Evolutionary conservation across 257 asterid species (phyloP), one percentile per base, ranked within the genome.

Genomic region (Buddleja alternifolia): DNA sequence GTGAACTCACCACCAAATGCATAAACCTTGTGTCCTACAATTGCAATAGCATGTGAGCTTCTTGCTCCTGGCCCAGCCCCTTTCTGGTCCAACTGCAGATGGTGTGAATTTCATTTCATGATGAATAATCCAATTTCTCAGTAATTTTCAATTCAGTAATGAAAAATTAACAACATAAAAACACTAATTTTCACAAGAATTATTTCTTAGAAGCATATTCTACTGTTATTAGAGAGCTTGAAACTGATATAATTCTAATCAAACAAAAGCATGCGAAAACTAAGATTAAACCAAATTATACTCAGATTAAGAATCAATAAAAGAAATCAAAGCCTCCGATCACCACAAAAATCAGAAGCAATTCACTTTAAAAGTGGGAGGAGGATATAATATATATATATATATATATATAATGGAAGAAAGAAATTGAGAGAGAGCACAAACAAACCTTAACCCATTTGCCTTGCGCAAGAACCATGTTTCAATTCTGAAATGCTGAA

Each of bases 41-140:
- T 80, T 50, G 96, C 82, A 63, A 92, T 81, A 20, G 96, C 92
- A 67, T 92, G 98, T 1, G 97, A 92, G 81, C 97, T 92, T 82
- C 98, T 81, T 46, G 96, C 88, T 72, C 98, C 98, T 25, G 98
- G 97, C 10, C 96, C 96, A 1, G 32, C 40, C 39, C 96, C 97
- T 21, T 77, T 89, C 72, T 90, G 96, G 41, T 83, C 87, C 70
- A 92, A 66, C 98, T 89, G 92, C 87, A 85, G 50, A 32, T 21
- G 34, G 48, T 29, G 32, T 11, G 25, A 68, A 58, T 59, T 55
- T 46, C 16, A 47, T 11, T 4, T n/a, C n/a, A n/a, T n/a, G n/a
- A n/a, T n/a, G n/a, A n/a, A n/a, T n/a, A n/a, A n/a, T n/a, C n/a
- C 54, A 54, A 32, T 51, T 40, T 37, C 52, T 29, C 34, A 29